Conservation (phyloP, 78 protist species). For the Salpingoeca rosetta region DNA sequence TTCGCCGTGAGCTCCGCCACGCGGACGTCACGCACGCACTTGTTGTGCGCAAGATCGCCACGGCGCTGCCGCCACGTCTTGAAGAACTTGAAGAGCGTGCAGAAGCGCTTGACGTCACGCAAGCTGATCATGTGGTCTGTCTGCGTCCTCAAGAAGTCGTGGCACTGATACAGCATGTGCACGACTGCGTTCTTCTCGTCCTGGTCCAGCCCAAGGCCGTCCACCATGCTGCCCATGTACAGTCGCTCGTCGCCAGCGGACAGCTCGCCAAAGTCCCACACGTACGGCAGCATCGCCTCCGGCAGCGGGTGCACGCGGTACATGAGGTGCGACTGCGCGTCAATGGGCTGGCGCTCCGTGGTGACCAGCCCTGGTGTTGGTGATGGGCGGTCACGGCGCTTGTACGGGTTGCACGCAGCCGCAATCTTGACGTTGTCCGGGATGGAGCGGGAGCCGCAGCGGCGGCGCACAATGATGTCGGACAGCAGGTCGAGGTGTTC, state of each 20-base stretch:
- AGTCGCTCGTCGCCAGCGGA: not conserved
- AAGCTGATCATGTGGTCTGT: too few species aligned
- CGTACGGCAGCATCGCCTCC: constrained; percentile 19
- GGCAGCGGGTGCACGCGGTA: constrained; percentile 51
- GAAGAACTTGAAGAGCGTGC: too few species aligned
- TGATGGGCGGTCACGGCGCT: too few species aligned
- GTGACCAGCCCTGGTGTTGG: not conserved
- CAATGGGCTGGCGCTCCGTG: not conserved
- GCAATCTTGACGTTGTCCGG: constrained; percentile 4
- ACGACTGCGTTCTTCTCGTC: too few species aligned
- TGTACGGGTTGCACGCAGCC: constrained; percentile 68
- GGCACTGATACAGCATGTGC: too few species aligned
- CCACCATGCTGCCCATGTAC: constrained; percentile 22
- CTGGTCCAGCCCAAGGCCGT: too few species aligned
- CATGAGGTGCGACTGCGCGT: constrained; percentile 15
- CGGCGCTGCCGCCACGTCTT: too few species aligned
- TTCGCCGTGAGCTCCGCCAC: too few species aligned
- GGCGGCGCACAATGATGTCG: constrained; percentile 27
- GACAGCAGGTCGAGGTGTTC: constrained; percentile 28
- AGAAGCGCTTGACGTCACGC: too few species aligned
- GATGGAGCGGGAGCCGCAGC: constrained; percentile 11
- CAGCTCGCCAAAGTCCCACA: constrained; percentile 52
- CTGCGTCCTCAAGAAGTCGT: too few species aligned
- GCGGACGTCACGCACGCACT: too few species aligned
- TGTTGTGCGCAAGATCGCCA: too few species aligned